A percentile compares a stretch with the other conserved stretches of the same genome.
Evolutionary conservation across 305 asterid genomes (phyloP).

Genomic region (Fraxinus baroniana): DNA sequence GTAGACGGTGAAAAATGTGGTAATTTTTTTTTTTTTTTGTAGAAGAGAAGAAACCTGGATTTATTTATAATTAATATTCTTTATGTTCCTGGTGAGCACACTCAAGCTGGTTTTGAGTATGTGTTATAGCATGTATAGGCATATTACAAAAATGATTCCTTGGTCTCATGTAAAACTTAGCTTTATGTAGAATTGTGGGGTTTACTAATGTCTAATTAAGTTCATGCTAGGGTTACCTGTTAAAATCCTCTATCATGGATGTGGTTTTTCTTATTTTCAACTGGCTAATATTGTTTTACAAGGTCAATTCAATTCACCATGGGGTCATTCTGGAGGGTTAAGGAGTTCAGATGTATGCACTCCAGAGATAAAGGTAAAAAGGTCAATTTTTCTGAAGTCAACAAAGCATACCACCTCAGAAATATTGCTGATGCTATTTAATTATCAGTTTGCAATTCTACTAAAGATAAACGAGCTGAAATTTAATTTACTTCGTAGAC

Average conservation of each 20-base stretch:
- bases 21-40: not conserved
- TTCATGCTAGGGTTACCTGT: not conserved
- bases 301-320: conserved; percentile 64
- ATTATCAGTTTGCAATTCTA: conserved; percentile 2
- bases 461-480: conserved; percentile 17
- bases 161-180: not conserved
- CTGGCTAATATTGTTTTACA: conserved; percentile 23
- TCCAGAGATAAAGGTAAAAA: conserved; percentile 87
- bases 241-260: conserved; percentile 16
- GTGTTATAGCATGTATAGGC: not conserved
- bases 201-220: not conserved
- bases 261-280: conserved; percentile 20
- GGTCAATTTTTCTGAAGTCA: conserved; percentile 32
- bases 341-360: conserved; percentile 74
- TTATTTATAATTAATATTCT: not conserved
- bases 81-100: not conserved
- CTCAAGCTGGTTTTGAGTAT: not conserved
- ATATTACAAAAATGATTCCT: not conserved
- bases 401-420: conserved; percentile 18
- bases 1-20: not conserved
- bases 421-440: conserved; percentile 8
- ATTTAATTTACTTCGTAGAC: conserved; percentile 42
- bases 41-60: not conserved
- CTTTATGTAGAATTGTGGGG: not conserved
- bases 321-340: conserved; percentile 65